Conservation (phyloP, 1,284 basidiomycete genomes). For the Rhizopogon hawkerae region DNA sequence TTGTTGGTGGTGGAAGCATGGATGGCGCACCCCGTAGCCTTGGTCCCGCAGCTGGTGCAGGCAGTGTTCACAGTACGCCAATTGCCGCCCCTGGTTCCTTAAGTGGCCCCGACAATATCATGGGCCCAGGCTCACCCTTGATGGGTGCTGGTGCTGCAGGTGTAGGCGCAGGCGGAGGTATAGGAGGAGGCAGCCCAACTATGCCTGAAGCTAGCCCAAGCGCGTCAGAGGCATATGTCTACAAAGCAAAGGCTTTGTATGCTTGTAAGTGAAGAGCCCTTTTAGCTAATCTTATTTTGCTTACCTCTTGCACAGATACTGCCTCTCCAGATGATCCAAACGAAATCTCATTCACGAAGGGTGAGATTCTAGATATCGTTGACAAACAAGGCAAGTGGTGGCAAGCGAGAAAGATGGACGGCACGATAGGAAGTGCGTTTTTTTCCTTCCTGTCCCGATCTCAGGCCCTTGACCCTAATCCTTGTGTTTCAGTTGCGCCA, state of each 20-base stretch:
- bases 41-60: conserved; percentile 24
- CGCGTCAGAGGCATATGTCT: conserved; percentile 39
- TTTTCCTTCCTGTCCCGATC: not conserved
- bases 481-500: conserved; percentile 51
- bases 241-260: conserved; percentile 84
- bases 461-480: conserved; percentile 12
- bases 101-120: conserved; percentile 34
- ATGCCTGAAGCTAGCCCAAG: conserved; percentile 18
- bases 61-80: conserved; percentile 39
- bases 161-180: conserved; percentile 42
- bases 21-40: conserved; percentile 40
- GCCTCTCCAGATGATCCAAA: conserved; percentile 93
- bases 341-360: conserved; percentile 91
- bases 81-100: conserved; percentile 35
- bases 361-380: conserved; percentile 88
- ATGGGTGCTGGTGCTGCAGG: conserved; percentile 49
- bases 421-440: conserved; percentile 70
- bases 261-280: conserved; percentile 52
- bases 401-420: conserved; percentile 85
- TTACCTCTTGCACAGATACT: conserved; percentile 48
- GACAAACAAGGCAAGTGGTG: conserved; percentile 96
- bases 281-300: conserved; percentile 7
- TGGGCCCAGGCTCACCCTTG: conserved; percentile 51
- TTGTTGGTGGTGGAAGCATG: conserved; percentile 43
- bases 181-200: conserved; percentile 15